phyloP scores from a whole-genome alignment of 2,329 filamentous ascomycete genomes.

The Alternaria sp. region DNA sequence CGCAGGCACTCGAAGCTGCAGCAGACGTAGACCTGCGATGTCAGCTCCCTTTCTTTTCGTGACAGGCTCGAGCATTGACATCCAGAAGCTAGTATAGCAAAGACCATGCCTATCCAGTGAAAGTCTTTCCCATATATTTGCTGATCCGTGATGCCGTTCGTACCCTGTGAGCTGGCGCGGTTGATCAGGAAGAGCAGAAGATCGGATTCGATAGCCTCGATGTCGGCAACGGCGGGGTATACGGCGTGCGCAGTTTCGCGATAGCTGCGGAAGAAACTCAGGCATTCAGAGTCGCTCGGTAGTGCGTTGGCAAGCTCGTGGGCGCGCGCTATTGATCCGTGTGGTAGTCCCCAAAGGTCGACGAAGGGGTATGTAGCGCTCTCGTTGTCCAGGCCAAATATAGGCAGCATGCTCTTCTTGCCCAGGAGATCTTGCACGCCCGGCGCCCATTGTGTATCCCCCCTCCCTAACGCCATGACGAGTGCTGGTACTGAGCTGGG shows the following conservation, averaged over 20 bases:
- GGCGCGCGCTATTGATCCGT: constrained; percentile 64
- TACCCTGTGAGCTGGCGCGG: constrained; percentile 54
- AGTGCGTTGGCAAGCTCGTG: constrained; percentile 65
- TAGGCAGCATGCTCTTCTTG: constrained; percentile 65
- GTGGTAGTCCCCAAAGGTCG: constrained; percentile 66
- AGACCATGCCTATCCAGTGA: constrained; percentile 65
- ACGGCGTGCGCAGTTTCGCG: constrained; percentile 65
- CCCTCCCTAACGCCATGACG: constrained; percentile 58
- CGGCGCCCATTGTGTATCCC: constrained; percentile 54
- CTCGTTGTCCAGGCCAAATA: constrained; percentile 69
- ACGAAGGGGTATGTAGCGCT: constrained; percentile 70
- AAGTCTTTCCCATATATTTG: constrained; percentile 64
- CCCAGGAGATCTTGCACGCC: constrained; percentile 65
- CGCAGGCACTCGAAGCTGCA: constrained; percentile 70
- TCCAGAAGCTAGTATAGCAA: constrained; percentile 68
- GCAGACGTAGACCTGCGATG: constrained; percentile 70
- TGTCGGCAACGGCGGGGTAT: constrained; percentile 66
- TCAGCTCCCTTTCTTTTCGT: constrained; percentile 66
- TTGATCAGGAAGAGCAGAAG: constrained; percentile 62
- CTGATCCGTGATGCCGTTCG: constrained; percentile 58
- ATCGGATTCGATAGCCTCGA: constrained; percentile 61
- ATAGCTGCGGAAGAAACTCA: constrained; percentile 64
- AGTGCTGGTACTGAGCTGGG: constrained; percentile 68
- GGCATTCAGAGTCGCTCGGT: constrained; percentile 64
- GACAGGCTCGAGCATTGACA: constrained; percentile 66